Conservation (phyloP, 2,329 filamentous ascomycete genomes). For the Pseudocercospora crystallina region DNA sequence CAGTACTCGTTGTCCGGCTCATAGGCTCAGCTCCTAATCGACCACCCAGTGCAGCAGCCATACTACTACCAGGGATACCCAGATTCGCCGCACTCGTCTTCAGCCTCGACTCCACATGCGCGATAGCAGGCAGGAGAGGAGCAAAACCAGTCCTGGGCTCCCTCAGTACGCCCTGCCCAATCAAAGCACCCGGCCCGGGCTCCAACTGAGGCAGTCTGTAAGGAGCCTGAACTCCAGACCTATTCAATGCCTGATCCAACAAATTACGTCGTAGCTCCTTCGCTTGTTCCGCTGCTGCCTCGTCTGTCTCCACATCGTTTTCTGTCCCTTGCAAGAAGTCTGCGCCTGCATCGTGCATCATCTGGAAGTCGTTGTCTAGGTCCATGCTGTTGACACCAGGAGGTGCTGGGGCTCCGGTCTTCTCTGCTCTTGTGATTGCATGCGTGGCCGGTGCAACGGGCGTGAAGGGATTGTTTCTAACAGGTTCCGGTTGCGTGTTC, state of each 20-base stretch:
- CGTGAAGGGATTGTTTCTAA: constrained; percentile 42
- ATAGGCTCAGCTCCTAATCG: constrained; percentile 31
- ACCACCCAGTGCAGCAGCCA: constrained; percentile 29
- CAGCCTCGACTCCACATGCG: constrained; percentile 22
- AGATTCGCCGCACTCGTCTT: constrained; percentile 10
- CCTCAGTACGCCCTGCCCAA: constrained; percentile 36
- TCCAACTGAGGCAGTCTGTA: constrained; percentile 37
- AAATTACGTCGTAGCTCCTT: constrained; percentile 31
- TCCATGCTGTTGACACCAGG: constrained; percentile 44
- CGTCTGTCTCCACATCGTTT: constrained; percentile 24
- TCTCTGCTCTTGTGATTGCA: constrained; percentile 48
- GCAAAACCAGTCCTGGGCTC: constrained; percentile 36
- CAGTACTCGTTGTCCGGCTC: constrained; percentile 30
- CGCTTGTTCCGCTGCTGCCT: constrained; percentile 22
- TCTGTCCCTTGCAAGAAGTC: constrained; percentile 13
- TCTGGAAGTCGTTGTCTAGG: constrained; percentile 49
- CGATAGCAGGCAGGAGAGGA: constrained; percentile 24
- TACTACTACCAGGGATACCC: constrained; percentile 21
- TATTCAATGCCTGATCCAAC: constrained; percentile 36
- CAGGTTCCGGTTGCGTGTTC: constrained; percentile 27
- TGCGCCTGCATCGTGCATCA: constrained; percentile 42
- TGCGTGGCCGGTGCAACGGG: constrained; percentile 48
- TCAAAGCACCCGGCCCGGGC: constrained; percentile 34
- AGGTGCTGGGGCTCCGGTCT: constrained; percentile 47
- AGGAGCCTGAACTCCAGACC: constrained; percentile 29